These are phyloP conservation scores for Botryosphaeria agaves DNA, from an alignment of 2,329 filamentous ascomycete species.

Conservation along the genomic window DNA sequence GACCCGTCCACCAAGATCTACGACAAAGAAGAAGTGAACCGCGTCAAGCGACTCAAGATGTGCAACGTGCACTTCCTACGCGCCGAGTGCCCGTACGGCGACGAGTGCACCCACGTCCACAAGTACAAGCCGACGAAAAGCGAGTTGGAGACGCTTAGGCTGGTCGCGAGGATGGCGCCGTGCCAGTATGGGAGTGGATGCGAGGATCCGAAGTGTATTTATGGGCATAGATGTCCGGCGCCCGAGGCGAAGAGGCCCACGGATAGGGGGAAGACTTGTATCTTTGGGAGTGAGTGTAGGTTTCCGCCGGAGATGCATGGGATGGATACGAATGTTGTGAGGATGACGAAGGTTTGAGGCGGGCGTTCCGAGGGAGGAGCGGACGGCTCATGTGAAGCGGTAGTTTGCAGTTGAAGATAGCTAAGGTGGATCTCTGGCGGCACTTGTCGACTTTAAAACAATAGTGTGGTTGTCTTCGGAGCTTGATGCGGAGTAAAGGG, in stretches of 20 bases:
- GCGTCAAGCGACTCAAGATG: slow-evolving; percentile 43
- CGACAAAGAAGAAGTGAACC: slow-evolving; percentile 38
- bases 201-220: slow-evolving; percentile 42
- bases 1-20: slow-evolving; percentile 32
- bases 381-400: too few species aligned
- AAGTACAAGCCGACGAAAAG: slow-evolving; percentile 33
- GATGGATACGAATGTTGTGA: slow-evolving; percentile 38
- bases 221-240: slow-evolving; percentile 44
- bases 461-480: too few species aligned
- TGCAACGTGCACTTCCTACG: slow-evolving; percentile 46
- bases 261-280: slow-evolving; percentile 35
- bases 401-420: too few species aligned
- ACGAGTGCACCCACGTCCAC: slow-evolving; percentile 37
- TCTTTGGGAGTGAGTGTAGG: slow-evolving; percentile 39
- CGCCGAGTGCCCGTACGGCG: slow-evolving; percentile 36
- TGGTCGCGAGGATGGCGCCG: slow-evolving; percentile 45
- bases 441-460: too few species aligned
- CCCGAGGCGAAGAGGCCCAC: slow-evolving; percentile 19
- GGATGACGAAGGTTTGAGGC: slow-evolving; percentile 22
- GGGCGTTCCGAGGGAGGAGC: too few species aligned
- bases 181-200: slow-evolving; percentile 40
- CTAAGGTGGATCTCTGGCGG: too few species aligned
- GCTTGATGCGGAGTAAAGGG: too few species aligned
- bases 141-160: slow-evolving; percentile 35
- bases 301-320: slow-evolving; percentile 40